Base-by-base conservation (phyloP, 2,329 filamentous ascomycete species). In the Helotiales sp. region DNA sequence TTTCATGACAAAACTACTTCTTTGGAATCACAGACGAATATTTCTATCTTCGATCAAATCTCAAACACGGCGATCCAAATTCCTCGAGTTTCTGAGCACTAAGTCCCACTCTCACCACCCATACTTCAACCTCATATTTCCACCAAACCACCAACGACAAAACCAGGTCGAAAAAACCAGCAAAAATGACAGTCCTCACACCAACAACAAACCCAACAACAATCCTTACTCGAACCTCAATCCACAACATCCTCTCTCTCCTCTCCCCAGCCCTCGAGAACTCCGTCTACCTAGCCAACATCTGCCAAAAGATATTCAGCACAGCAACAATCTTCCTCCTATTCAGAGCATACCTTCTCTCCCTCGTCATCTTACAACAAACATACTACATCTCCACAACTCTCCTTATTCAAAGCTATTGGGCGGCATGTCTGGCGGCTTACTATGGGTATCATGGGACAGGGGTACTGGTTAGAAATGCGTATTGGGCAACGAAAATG, bases 311-410 rank as follows among this genome's bases (percentile, higher is more conserved):
- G 15, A 51, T 63, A 29, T 38, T 67, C 46, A 51, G 44, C 55
- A 64, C 60, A 12, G 64, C 63, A 6, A 64, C 67, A 0, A 31
- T 66, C 52, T 64, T 66, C 54, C 57, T 67, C 15, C 29, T 59
- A 9, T 48, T 64, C 7, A 52, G 61, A 17, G 42, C 58, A 24
- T 65, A 64, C 42, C 40, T 66, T 13, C 36, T 65, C 48, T 65
- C 66, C 3, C 19, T 54, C 3, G 2, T 66, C 2, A 29, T 68
- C 19, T 53, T 67, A 2, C 57, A 53, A 9, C 60, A 67, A 34
- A 58, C 59, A 12, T 52, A 62, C 24, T 63, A 59, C 31, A 27
- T 54, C 42, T 61, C 62, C 6, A 42, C 60, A 10, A 12, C 61
- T 9, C 44, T 66, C 10, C 31, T 60, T 7, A 15, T 60, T 4